These are phyloP conservation scores for Rhynchosporium secalis DNA, from an alignment of 2,329 filamentous ascomycete genomes.

Conservation along the genomic window DNA sequence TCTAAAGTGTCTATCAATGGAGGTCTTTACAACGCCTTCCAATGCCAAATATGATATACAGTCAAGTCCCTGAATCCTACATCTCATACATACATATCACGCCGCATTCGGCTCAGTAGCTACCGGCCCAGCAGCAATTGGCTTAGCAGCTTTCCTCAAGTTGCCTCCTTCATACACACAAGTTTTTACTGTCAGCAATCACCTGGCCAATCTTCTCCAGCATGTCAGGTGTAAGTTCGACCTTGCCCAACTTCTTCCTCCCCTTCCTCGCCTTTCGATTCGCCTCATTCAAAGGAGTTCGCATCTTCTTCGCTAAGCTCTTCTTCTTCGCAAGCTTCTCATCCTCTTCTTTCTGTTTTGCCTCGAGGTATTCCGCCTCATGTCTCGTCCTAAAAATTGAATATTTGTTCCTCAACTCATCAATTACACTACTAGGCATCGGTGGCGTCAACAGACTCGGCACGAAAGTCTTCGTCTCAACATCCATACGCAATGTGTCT, in stretches of 20 bases:
- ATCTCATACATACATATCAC: conserved; percentile 36
- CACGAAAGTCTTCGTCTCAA: conserved; percentile 73
- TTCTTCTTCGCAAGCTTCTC: conserved; percentile 42
- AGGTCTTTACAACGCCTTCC: conserved; percentile 30
- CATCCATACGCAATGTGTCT: conserved; percentile 76
- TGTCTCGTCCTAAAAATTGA: conserved; percentile 80
- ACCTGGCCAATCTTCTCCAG: conserved; percentile 38
- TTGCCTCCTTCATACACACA: conserved; percentile 23
- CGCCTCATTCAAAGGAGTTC: conserved; percentile 38
- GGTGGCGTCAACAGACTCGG: conserved; percentile 77
- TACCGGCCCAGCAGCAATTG: not conserved
- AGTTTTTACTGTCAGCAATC: conserved; percentile 35
- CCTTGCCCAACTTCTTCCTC: conserved; percentile 38
- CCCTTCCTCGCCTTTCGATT: conserved; percentile 35
- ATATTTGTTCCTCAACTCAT: conserved; percentile 84
- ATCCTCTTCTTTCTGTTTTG: conserved; percentile 61
- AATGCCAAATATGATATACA: conserved; percentile 31
- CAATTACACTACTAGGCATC: conserved; percentile 74
- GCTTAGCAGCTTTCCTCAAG: no score
- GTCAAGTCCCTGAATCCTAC: conserved; percentile 26
- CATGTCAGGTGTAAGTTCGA: conserved; percentile 36
- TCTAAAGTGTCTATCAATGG: conserved; percentile 21
- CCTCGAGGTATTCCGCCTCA: conserved; percentile 68
- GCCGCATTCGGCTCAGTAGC: conserved; percentile 16
- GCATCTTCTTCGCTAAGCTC: conserved; percentile 32